These are phyloP conservation scores for Sphaerostilbella broomeana DNA, from an alignment of 2,329 filamentous ascomycete genomes.

Conservation along the genomic window DNA sequence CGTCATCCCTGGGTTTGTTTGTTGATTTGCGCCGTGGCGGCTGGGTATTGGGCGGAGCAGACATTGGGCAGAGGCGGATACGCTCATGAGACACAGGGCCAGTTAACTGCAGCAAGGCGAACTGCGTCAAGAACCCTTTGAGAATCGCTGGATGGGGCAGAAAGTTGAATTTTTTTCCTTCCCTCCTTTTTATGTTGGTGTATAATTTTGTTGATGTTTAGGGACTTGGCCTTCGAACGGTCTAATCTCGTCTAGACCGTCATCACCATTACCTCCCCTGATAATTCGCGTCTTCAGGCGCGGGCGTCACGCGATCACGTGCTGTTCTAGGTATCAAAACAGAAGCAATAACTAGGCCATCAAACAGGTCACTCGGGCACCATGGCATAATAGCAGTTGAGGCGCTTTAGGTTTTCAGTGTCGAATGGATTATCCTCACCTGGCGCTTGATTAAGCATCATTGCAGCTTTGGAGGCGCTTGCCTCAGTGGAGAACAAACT, in stretches of 20 bases:
- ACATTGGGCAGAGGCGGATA: conserved; percentile 20
- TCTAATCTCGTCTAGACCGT: conserved; percentile 11
- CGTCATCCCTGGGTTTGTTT: conserved; percentile 24
- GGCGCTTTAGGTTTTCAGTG: no score
- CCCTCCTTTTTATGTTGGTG: background rate
- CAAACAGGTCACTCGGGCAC: background rate
- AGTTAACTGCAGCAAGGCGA: conserved; percentile 8
- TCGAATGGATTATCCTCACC: no score
- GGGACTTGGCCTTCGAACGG: conserved; percentile 2
- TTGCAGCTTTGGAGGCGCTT: no score
- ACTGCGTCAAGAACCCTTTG: conserved; percentile 9
- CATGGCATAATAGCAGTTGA: no score
- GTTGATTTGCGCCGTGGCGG: conserved; percentile 29
- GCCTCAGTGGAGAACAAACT: no score
- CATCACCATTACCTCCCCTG: conserved; percentile 12
- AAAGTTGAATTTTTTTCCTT: background rate
- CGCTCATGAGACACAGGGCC: conserved; percentile 11
- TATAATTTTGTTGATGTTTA: conserved; percentile 10
- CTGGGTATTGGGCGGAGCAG: conserved; percentile 22
- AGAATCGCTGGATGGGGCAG: no score
- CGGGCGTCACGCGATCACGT: conserved; percentile 5
- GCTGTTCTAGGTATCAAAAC: conserved; percentile 1
- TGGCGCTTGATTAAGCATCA: no score
- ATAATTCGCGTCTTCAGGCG: conserved; percentile 4
- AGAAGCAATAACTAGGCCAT: no score